These are phyloP conservation scores for Binderoboletus segoi DNA, from an alignment of 1,284 basidiomycete species.

Conservation along the genomic window DNA sequence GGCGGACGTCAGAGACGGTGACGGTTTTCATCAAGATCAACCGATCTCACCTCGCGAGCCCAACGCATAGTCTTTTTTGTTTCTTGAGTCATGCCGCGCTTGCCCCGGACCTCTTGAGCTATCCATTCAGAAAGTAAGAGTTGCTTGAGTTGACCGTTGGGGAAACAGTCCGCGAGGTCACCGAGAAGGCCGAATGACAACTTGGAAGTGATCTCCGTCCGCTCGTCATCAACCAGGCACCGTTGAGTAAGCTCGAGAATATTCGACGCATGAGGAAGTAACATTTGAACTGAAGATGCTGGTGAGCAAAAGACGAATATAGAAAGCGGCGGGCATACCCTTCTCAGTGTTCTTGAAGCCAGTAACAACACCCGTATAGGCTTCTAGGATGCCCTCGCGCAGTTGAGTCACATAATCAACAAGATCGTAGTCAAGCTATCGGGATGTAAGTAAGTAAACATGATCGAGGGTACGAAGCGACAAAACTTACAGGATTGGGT, in stretches of 20 bases:
- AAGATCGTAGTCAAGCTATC: conserved; percentile 82
- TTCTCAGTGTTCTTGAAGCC: conserved; percentile 86
- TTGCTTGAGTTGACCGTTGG: conserved; percentile 79
- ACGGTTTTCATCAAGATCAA: not conserved
- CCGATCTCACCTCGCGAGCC: conserved; percentile 72
- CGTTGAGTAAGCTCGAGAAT: conserved; percentile 86
- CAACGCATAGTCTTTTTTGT: conserved; percentile 81
- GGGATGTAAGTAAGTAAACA: conserved; percentile 8
- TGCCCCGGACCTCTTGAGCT: conserved; percentile 72
- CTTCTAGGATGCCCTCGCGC: conserved; percentile 95
- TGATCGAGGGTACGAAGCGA: conserved; percentile 3
- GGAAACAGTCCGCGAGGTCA: conserved; percentile 89
- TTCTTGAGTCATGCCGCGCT: conserved; percentile 65
- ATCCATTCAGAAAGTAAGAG: conserved; percentile 84
- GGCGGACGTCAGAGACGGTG: not conserved
- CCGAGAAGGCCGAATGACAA: conserved; percentile 86
- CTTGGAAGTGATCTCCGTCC: conserved; percentile 78
- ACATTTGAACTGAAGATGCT: conserved; percentile 50
- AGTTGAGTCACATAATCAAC: conserved; percentile 92
- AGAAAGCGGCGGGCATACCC: conserved; percentile 44
- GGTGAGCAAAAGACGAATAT: not conserved
- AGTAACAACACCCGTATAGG: conserved; percentile 93
- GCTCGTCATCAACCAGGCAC: conserved; percentile 82
- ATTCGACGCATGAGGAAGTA: conserved; percentile 75
- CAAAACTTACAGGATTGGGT: conserved; percentile 73